These are phyloP conservation scores for Tanacetum coccineum DNA, from an alignment of 129 eudicot genomes.

Conservation along the genomic window DNA sequence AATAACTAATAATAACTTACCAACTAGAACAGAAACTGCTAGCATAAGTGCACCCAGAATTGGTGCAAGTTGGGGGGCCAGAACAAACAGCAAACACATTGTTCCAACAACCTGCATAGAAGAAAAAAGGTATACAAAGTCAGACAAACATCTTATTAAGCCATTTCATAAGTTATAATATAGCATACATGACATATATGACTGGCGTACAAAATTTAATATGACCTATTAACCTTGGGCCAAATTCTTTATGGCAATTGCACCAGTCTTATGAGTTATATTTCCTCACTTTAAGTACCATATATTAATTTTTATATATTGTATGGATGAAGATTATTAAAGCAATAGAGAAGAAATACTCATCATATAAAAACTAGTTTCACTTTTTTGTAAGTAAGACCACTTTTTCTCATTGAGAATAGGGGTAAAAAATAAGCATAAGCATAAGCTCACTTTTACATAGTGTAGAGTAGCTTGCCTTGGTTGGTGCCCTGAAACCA, in stretches of 20 bases:
- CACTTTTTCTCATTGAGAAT: slow-evolving; percentile 28
- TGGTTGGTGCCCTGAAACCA: slow-evolving; percentile 97
- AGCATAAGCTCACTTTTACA: slow-evolving; percentile 77
- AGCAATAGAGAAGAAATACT: slow-evolving; percentile 12
- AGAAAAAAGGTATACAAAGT: slow-evolving; percentile 4
- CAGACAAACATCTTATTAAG: slow-evolving; percentile 8
- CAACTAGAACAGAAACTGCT: slow-evolving; percentile 67
- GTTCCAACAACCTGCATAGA: slow-evolving; percentile 80
- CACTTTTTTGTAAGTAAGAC: slow-evolving; percentile 1
- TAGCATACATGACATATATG: neutral
- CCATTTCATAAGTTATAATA: slow-evolving; percentile 5
- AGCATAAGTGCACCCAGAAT: slow-evolving; percentile 76
- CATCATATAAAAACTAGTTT: neutral
- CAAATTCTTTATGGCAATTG: slow-evolving; percentile 9
- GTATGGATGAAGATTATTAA: neutral
- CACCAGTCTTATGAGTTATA: slow-evolving; percentile 10
- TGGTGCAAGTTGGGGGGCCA: slow-evolving; percentile 92
- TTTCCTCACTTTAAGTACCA: no score
- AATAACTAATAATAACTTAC: slow-evolving; percentile 37
- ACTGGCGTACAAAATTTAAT: neutral
- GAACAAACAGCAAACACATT: slow-evolving; percentile 67
- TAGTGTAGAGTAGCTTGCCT: slow-evolving; percentile 99
- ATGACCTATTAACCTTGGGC: slow-evolving; percentile 6
- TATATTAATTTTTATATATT: no score
- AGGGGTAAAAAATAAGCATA: slow-evolving; percentile 22